phyloP scores from a whole-genome alignment of 805 yeast species.

The Cyberlindnera sargentensis region DNA sequence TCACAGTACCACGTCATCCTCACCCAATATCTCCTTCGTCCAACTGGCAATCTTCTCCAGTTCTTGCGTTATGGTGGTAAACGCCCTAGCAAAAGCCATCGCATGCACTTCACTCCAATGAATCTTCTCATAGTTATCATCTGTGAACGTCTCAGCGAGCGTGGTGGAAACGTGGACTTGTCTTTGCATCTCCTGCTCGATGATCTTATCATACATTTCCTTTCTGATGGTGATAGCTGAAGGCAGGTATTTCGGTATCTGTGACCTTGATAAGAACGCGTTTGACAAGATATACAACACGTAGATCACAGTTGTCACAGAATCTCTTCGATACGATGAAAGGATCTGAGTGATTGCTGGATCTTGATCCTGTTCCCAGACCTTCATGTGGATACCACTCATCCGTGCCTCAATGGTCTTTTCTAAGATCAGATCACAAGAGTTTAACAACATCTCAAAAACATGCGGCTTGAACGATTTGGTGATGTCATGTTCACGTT shows the following conservation, averaged over 20 bases:
- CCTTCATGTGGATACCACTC: conserved; percentile 39
- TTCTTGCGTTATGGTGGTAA: conserved; percentile 38
- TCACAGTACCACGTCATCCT: conserved; percentile 23
- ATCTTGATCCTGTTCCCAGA: conserved; percentile 36
- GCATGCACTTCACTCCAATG: conserved; percentile 45
- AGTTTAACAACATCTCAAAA: conserved; percentile 28
- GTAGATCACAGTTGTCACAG: conserved; percentile 39
- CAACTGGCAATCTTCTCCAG: conserved; percentile 30
- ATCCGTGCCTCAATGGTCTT: conserved; percentile 42
- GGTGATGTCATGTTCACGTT: conserved; percentile 30
- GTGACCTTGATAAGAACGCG: conserved; percentile 30
- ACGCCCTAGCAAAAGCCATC: conserved; percentile 41
- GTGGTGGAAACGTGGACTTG: neutral
- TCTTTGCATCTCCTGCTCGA: conserved; percentile 21
- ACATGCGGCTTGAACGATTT: conserved; percentile 26
- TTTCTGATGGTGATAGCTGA: conserved; percentile 36
- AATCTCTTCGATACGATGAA: conserved; percentile 38
- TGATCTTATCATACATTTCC: conserved; percentile 33
- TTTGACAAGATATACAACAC: conserved; percentile 36
- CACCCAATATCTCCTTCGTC: conserved; percentile 39
- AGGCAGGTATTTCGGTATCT: conserved; percentile 39
- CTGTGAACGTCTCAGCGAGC: conserved; percentile 6
- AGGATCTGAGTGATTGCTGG: conserved; percentile 32
- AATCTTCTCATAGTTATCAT: conserved; percentile 16
- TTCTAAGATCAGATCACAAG: conserved; percentile 34